phyloP scores from a whole-genome alignment of 1,284 basidiomycete species.

The Tylopilus sp. region DNA sequence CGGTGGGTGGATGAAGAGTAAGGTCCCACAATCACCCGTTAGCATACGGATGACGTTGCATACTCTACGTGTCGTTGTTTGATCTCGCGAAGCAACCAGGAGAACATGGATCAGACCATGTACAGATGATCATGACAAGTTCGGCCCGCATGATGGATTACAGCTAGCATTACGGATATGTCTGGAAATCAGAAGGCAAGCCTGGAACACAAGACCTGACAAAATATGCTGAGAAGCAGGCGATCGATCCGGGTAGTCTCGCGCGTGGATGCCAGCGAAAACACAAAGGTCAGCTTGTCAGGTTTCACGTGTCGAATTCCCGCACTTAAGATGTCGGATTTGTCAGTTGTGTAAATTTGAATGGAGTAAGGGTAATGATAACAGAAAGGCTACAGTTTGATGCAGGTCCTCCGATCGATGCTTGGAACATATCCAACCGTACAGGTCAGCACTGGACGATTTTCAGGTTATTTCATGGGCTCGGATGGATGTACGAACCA shows the following conservation, averaged over 20 bases:
- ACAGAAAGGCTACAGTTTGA: constrained; percentile 11
- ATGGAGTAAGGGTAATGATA: background rate
- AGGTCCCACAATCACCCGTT: constrained; percentile 1
- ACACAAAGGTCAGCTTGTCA: background rate
- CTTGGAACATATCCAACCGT: constrained; percentile 15
- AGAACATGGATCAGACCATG: background rate
- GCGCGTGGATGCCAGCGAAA: background rate
- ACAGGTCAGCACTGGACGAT: constrained; percentile 15
- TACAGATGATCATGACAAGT: constrained; percentile 15
- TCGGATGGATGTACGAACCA: constrained; percentile 13
- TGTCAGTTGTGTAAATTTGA: background rate
- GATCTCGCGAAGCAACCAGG: constrained; percentile 2
- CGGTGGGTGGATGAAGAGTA: constrained; percentile 70
- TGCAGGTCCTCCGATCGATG: constrained; percentile 16
- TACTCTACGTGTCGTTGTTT: background rate
- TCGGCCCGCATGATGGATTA: constrained; percentile 31
- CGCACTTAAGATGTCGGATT: background rate
- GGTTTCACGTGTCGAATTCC: background rate
- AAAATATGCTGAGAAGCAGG: background rate
- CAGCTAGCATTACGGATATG: constrained; percentile 2
- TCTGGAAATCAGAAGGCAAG: constrained; percentile 39
- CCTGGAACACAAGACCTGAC: background rate
- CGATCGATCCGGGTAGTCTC: background rate
- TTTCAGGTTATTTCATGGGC: background rate
- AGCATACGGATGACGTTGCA: constrained; percentile 1